Conservation (phyloP, 78 protist genomes). For the Fonticula alba region DNA sequence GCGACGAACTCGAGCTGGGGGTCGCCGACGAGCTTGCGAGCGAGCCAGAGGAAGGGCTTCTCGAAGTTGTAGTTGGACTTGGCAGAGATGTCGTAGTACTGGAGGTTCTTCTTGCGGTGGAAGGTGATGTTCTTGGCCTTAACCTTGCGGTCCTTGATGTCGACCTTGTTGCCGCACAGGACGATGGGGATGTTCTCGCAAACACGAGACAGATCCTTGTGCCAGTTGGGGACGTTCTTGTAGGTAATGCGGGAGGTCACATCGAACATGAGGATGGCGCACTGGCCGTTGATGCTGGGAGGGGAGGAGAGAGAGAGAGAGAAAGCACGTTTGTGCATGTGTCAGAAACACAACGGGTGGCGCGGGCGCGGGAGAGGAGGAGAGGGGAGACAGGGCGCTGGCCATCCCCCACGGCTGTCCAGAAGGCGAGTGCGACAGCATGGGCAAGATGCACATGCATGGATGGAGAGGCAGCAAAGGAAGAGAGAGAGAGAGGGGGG, state of each 20-base stretch:
- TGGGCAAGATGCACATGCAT: too few relatives aligned
- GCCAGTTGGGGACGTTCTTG: constrained; percentile 95
- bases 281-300: constrained; percentile 66
- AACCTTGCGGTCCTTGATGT: constrained; percentile 74
- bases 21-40: constrained; percentile 74
- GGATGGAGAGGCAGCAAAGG: too few relatives aligned
- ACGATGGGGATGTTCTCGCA: constrained; percentile 95
- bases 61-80: constrained; percentile 97
- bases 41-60: constrained; percentile 96
- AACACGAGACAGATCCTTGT: constrained; percentile 84
- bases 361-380: neutral
- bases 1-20: constrained; percentile 46
- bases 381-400: neutral
- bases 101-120: constrained; percentile 92
- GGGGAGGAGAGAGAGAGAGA: constrained; percentile 10
- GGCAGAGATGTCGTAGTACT: constrained; percentile 95
- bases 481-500: too few relatives aligned
- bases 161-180: constrained; percentile 98
- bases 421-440: too few relatives aligned
- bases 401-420: too few relatives aligned
- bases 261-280: constrained; percentile 98
- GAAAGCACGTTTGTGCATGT: neutral
- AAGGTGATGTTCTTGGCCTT: constrained; percentile 86
- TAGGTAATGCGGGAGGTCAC: constrained; percentile 93
- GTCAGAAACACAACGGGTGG: too few relatives aligned